A percentile compares a stretch with the other conserved stretches of the same genome.
Conservation (phyloP, 805 yeast genomes). For the Wickerhamiella dianesei region DNA sequence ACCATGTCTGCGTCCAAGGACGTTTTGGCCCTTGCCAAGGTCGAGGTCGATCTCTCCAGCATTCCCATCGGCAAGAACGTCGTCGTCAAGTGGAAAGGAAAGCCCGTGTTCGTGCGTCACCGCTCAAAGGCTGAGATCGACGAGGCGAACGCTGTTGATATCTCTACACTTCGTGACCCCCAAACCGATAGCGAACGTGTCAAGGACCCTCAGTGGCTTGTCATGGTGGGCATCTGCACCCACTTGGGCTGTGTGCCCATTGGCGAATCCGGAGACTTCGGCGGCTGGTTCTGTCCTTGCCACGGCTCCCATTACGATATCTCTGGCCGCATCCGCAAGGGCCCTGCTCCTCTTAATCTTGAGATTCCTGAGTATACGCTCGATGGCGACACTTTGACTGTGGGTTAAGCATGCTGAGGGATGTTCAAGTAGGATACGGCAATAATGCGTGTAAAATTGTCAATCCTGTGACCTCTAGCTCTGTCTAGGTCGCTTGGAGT, state of each 20-base stretch:
- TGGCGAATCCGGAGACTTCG: slow-evolving; percentile 98
- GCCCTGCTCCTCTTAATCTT: slow-evolving; percentile 98
- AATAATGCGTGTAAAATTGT: neutral
- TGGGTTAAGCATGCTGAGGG: slow-evolving; percentile 48
- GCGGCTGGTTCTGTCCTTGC: slow-evolving; percentile 99
- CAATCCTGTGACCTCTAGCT: neutral
- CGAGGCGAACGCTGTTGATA: slow-evolving; percentile 80
- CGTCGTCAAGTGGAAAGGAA: slow-evolving; percentile 99
- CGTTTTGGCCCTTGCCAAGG: slow-evolving; percentile 98
- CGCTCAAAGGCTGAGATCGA: slow-evolving; percentile 86
- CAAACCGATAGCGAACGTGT: slow-evolving; percentile 88
- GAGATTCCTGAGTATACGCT: slow-evolving; percentile 90
- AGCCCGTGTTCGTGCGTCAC: slow-evolving; percentile 99
- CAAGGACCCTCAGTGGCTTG: slow-evolving; percentile 93
- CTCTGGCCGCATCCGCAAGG: slow-evolving; percentile 99
- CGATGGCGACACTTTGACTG: slow-evolving; percentile 68
- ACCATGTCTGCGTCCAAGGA: slow-evolving; percentile 98
- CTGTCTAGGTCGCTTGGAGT: neutral
- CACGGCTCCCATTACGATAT: slow-evolving; percentile 99
- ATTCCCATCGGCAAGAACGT: slow-evolving; percentile 98
- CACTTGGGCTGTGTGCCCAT: slow-evolving; percentile 99
- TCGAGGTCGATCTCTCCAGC: slow-evolving; percentile 84
- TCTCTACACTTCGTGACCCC: slow-evolving; percentile 79
- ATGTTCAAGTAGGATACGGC: neutral
- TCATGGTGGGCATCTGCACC: slow-evolving; percentile 99